These are phyloP conservation scores for Raphanus raphanistrum DNA, from an alignment of 345 rosid species.

Conservation along the genomic window DNA sequence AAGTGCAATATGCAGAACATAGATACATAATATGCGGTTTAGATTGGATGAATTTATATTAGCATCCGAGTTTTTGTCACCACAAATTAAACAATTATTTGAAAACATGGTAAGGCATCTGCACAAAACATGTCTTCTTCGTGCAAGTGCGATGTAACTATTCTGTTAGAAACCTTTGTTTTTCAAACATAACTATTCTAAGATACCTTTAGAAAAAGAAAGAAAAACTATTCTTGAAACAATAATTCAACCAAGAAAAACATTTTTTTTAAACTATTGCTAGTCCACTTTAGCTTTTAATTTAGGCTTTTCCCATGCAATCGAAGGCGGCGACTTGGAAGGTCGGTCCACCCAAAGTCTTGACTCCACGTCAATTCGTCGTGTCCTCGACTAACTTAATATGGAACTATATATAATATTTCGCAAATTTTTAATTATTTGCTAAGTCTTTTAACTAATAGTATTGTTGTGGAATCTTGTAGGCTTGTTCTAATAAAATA, in stretches of 20 bases:
- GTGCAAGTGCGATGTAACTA: slow-evolving; percentile 4
- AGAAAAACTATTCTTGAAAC: background rate
- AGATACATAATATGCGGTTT: background rate
- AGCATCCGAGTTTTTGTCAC: slow-evolving; percentile 15
- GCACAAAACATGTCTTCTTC: background rate
- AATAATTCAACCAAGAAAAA: background rate
- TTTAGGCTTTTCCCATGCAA: slow-evolving; percentile 25
- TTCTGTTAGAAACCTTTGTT: background rate
- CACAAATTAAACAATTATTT: background rate
- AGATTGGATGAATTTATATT: background rate
- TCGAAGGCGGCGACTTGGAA: slow-evolving; percentile 30
- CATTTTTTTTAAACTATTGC: background rate
- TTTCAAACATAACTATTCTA: background rate
- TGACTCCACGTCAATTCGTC: slow-evolving; percentile 33
- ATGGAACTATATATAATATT: slow-evolving; percentile 9
- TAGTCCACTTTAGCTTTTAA: slow-evolving; percentile 10
- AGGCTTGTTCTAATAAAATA: background rate
- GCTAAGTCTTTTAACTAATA: background rate
- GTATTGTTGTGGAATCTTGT: background rate
- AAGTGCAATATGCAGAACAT: background rate
- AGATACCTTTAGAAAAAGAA: background rate
- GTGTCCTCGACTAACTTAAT: slow-evolving; percentile 30
- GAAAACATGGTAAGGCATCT: background rate
- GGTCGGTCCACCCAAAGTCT: slow-evolving; percentile 32
- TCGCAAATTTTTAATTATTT: background rate